These are phyloP conservation scores for Linnemannia hyalina DNA, from an alignment of 192 early-diverging fungal genomes.

Conservation along the genomic window DNA sequence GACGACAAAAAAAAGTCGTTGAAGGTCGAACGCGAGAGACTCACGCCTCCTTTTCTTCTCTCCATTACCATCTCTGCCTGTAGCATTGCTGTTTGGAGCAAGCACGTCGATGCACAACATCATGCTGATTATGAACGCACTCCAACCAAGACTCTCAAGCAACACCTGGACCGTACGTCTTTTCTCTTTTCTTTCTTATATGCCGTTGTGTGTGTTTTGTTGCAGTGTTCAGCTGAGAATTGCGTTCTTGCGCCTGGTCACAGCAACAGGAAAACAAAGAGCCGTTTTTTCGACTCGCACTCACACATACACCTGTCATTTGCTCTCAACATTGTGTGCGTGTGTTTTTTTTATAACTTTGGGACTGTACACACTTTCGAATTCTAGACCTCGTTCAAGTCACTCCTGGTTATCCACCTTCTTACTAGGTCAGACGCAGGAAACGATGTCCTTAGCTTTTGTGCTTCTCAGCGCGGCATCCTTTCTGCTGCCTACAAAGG, in stretches of 20 bases:
- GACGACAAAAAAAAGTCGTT: conserved; percentile 76
- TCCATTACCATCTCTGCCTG: not conserved
- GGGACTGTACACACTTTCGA: not conserved
- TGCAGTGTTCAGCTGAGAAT: not conserved
- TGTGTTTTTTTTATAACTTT: not conserved
- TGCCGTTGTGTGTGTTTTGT: not conserved
- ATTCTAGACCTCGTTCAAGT: conserved; percentile 78
- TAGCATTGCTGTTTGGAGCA: conserved; percentile 52
- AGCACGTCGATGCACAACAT: conserved; percentile 52
- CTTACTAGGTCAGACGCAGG: conserved; percentile 78
- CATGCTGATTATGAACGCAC: conserved; percentile 55
- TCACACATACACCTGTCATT: not conserved
- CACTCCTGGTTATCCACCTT: conserved; percentile 78
- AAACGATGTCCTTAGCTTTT: conserved; percentile 69
- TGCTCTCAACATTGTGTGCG: not conserved
- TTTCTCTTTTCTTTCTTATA: not conserved
- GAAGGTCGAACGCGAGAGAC: conserved; percentile 88
- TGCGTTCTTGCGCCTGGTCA: not conserved
- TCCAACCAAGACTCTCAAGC: conserved; percentile 49
- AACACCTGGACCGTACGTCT: conserved; percentile 55
- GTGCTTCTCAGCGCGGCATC: conserved; percentile 52
- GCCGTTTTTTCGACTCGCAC: not conserved
- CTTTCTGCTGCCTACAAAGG: conserved; percentile 54
- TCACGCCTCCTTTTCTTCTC: not conserved
- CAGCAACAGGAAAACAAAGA: not conserved